Percentiles rank a stretch among this genome's conserved stretches.
These are phyloP conservation scores for Rhynchospora breviuscula DNA, from an alignment of 176 grass and related monocot genomes.

Conservation along the genomic window DNA sequence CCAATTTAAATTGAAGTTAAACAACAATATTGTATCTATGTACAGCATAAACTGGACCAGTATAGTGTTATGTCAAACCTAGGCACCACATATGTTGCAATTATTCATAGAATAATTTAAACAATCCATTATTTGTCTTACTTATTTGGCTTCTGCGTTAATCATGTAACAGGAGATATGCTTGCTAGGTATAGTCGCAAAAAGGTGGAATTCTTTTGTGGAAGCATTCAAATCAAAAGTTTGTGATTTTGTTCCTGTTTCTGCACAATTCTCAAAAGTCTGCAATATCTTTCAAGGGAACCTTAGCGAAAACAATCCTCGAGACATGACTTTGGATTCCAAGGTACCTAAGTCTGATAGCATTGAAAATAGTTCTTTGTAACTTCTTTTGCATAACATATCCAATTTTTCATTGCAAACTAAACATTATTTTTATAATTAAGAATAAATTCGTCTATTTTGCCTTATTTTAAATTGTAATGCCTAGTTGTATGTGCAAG, in stretches of 20 bases:
- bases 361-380: background rate
- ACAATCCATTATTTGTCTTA: background rate
- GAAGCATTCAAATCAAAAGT: constrained; percentile 36
- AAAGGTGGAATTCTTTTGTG: constrained; percentile 55
- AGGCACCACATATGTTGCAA: background rate
- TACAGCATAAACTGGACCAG: background rate
- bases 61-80: background rate
- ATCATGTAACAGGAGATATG: constrained; percentile 58
- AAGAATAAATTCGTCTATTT: background rate
- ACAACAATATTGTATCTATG: background rate
- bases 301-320: constrained; percentile 19
- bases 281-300: constrained; percentile 42
- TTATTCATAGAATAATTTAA: background rate
- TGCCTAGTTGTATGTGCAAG: background rate
- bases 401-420: background rate
- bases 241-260: constrained; percentile 65
- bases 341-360: constrained; percentile 33
- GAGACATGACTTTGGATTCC: constrained; percentile 21
- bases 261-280: constrained; percentile 61
- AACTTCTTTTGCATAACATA: background rate
- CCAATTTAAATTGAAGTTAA: background rate
- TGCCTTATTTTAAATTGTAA: background rate
- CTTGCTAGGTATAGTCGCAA: constrained; percentile 52
- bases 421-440: background rate
- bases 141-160: background rate